These are phyloP conservation scores for Gloeostereum incarnatum DNA, from an alignment of 768 basidiomycete species.

Conservation along the genomic window DNA sequence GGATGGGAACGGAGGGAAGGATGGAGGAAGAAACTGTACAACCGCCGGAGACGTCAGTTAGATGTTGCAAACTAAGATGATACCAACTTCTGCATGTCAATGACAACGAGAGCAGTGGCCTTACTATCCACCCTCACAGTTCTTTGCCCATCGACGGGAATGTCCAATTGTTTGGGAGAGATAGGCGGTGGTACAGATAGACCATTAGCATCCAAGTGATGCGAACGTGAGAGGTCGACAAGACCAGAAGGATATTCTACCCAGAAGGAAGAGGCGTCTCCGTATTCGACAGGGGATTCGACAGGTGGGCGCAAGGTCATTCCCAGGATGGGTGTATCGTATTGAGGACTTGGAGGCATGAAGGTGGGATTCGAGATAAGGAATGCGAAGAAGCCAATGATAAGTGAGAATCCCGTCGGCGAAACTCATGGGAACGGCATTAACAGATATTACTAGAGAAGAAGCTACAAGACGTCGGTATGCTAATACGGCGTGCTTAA, in stretches of 20 bases:
- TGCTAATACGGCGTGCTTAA: too few species aligned
- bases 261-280: constrained; percentile 50
- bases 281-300: constrained; percentile 38
- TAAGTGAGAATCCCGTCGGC: too few species aligned
- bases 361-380: constrained; percentile 10
- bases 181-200: constrained; percentile 19
- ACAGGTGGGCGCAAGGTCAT: constrained; percentile 41
- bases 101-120: constrained; percentile 46
- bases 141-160: constrained; percentile 43
- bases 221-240: constrained; percentile 47
- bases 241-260: constrained; percentile 61
- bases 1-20: constrained; percentile 46
- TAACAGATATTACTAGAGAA: too few species aligned
- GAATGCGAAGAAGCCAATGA: too few species aligned
- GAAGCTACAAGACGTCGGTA: too few species aligned
- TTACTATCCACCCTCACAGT: constrained; percentile 39
- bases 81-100: constrained; percentile 68
- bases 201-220: constrained; percentile 20
- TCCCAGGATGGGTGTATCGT: constrained; percentile 31
- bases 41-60: neutral
- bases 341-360: constrained; percentile 15
- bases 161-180: constrained; percentile 35
- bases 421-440: too few species aligned
- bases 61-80: neutral
- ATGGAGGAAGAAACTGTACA: constrained; percentile 52